These are phyloP conservation scores for Candida piceae DNA, from an alignment of 805 yeast species.

Conservation along the genomic window DNA sequence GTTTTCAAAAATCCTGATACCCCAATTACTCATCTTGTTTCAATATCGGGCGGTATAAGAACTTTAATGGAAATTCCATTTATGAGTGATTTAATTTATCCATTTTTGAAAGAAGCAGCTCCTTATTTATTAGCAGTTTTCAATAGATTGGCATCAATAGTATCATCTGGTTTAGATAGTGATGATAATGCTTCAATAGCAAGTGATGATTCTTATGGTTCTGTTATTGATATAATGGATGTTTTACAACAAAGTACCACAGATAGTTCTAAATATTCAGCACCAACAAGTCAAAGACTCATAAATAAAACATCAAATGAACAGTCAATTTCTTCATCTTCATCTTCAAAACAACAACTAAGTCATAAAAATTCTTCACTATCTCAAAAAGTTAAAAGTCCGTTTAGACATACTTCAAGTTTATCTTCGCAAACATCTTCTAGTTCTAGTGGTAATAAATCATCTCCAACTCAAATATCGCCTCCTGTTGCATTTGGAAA, in stretches of 20 bases:
- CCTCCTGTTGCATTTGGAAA: no score
- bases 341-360: conserved; percentile 4
- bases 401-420: no score
- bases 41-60: conserved; percentile 23
- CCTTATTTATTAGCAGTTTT: conserved; percentile 17
- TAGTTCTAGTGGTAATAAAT: no score
- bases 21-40: conserved; percentile 12
- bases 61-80: conserved; percentile 19
- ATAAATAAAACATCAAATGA: no score
- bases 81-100: conserved; percentile 12
- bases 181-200: conserved; percentile 11
- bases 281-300: not conserved
- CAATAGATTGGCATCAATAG: conserved; percentile 8
- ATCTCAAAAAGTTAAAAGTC: not conserved
- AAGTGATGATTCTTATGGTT: conserved; percentile 10
- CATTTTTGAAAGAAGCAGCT: conserved; percentile 16
- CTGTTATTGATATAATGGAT: conserved; percentile 22
- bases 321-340: not conserved
- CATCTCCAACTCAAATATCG: no score
- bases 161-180: not conserved
- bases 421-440: no score
- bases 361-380: not conserved
- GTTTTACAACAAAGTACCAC: conserved; percentile 14
- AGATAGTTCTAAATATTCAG: not conserved
- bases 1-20: conserved; percentile 13